phyloP scores from a whole-genome alignment of 2,329 filamentous ascomycete genomes.

The Aspergillus oerlinghausenensis region DNA sequence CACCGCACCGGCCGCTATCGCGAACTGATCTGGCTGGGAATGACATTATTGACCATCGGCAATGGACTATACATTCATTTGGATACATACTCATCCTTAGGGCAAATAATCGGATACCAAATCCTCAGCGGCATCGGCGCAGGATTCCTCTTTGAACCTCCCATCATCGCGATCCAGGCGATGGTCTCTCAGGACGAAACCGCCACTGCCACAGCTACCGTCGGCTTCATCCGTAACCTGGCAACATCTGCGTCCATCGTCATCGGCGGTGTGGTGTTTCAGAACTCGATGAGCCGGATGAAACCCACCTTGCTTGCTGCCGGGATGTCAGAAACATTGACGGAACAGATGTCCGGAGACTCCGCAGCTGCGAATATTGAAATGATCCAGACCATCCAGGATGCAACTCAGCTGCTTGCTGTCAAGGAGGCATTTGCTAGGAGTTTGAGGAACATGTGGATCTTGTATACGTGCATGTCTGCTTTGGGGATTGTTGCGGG shows the following conservation, averaged over 20 bases:
- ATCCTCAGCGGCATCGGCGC: conserved; percentile 49
- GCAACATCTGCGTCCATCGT: conserved; percentile 66
- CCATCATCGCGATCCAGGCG: conserved; percentile 56
- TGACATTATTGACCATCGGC: conserved; percentile 41
- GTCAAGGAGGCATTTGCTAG: conserved; percentile 46
- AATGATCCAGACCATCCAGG: conserved; percentile 36
- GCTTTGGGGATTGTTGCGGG: conserved; percentile 28
- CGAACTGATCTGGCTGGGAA: conserved; percentile 44
- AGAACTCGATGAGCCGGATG: conserved; percentile 49
- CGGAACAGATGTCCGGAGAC: conserved; percentile 33
- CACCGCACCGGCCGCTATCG: conserved; percentile 48
- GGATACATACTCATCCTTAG: conserved; percentile 31
- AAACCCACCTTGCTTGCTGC: conserved; percentile 48
- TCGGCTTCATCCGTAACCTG: conserved; percentile 59
- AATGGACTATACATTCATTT: conserved; percentile 47
- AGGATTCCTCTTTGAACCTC: conserved; percentile 52
- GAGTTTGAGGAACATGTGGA: conserved; percentile 45
- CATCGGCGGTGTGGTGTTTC: conserved; percentile 72
- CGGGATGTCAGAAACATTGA: conserved; percentile 23
- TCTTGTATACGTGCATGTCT: conserved; percentile 34
- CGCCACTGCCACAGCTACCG: conserved; percentile 49
- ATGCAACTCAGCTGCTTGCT: conserved; percentile 35
- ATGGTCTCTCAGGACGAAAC: conserved; percentile 46
- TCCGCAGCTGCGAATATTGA: conserved; percentile 47
- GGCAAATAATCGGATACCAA: conserved; percentile 45